Evolutionary conservation across 192 early-diverging fungal species (phyloP), one percentile per base, ranked within the genome.

Genomic region (Podila verticillata): DNA sequence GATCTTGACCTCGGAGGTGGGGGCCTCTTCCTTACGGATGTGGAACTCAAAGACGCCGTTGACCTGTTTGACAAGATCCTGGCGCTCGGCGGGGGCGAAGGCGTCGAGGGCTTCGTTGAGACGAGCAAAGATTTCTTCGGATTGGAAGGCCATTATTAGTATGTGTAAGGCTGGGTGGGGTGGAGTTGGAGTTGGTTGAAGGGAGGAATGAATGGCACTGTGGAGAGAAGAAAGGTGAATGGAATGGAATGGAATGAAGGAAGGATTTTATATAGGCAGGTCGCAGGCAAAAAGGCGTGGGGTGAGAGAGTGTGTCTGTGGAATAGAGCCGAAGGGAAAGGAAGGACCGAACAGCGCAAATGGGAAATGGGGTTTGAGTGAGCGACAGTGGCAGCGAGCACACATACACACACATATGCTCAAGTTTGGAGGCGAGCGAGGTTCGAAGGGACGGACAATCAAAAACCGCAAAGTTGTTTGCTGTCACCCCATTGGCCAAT

Each of bases 11-110:
- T 65, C 63, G 7, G 39, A 39, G 12, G 63, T 47, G 19, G 47
- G 51, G 22, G 24, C 51, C 24, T 54, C 51, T 24, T 54, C 51
- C 51, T 54, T 54, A 6, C 51, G 51, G 58, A 60, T 60, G 70
- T 96, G 91, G 62, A 96, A 87, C 79, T 91, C 89, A 85, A 96
- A 94, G 4, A 92, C 73, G 17, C 89, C 93, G 60, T 94, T 94
- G 48, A 91, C 86, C 72, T 89, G 89, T 56, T 89, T 86, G 17
- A 93, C 80, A 30, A 82, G 74, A 3, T 87, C 81, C 69, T 92
- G 81, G 35, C 85, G 78, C 65, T 92, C 89, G 47, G 79, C 85
- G 19, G 85, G 83, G 15, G 89, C 84, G 1, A 82, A 63, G 10
- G 83, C 72, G 48, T 87, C 83, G n/a, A 88, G 77, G 36, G 81